Percentiles rank a stretch among this genome's conserved stretches.
Conservation (phyloP, 768 basidiomycete genomes). For the Dentipellis fragilis region DNA sequence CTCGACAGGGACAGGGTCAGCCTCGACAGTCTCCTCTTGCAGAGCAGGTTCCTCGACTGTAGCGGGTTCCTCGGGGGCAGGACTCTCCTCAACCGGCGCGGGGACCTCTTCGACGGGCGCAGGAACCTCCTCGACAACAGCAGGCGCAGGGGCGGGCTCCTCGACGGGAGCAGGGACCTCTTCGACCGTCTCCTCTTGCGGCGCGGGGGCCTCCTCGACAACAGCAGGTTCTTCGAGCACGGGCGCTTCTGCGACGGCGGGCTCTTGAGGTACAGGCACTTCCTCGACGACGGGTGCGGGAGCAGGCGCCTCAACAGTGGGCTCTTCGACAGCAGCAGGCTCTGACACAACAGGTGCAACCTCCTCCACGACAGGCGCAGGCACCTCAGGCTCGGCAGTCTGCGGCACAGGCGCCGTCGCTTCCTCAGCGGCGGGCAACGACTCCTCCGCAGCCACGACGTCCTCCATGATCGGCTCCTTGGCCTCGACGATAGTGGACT, state of each 20-base stretch:
- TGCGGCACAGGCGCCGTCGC: neutral
- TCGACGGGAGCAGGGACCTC: neutral
- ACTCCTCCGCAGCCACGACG: constrained; percentile 2
- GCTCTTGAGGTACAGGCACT: neutral
- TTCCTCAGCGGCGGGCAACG: neutral
- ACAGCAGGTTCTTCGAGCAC: constrained; percentile 2
- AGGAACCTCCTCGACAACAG: neutral
- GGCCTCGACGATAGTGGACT: constrained; percentile 2
- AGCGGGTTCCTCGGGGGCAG: neutral
- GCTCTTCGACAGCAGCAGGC: constrained; percentile 9
- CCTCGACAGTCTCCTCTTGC: neutral
- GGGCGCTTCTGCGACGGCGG: neutral
- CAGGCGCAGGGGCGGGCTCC: neutral
- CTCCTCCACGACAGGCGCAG: no score
- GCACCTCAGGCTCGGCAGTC: no score
- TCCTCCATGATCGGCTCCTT: constrained; percentile 2
- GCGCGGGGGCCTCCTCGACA: neutral
- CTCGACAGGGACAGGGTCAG: neutral
- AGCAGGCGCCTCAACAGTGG: neutral
- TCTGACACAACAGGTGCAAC: neutral
- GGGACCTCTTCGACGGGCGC: constrained; percentile 1
- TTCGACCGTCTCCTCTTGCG: neutral
- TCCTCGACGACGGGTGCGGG: no score
- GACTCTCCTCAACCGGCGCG: neutral
- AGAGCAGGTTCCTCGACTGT: neutral